Evolutionary conservation across 352 stramenopile species (phyloP), one percentile per base, ranked within the genome.

Genomic region (Phytopythium montanum): DNA sequence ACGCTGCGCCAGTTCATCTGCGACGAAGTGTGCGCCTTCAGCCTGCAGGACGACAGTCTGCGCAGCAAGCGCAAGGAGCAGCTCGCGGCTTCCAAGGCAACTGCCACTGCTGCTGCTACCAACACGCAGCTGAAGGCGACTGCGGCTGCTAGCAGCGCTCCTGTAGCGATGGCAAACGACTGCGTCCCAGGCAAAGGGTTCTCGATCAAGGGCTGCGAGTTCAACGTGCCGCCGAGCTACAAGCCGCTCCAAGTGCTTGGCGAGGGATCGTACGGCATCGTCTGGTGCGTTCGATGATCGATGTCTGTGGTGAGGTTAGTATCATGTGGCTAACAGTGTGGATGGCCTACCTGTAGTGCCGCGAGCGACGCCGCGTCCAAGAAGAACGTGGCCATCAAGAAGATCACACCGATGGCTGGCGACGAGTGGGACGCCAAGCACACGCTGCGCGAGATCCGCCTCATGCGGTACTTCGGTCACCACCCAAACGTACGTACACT

Each of bases 241-340:
- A 85, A 88, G 42, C 79, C 83, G 5, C 75, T 93, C 13, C 81
- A 97, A 58, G 82, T 94, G 28, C 75, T 98, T 0, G 92, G 90
- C 1, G 91, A 97, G 76, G 93, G 92, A 5, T 97, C 88, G 0
- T 98, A 98, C 64, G 93, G 94, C 23, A 88, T 98, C 33, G 93
- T 98, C 23, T 96, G 84, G 78, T 88, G 59, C 48, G 66, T 65
- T 5, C 19, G 2, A n/a, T 25, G 10, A 0, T 12, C 14, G 16
- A 2, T 8, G 9, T 21, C 38, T 3, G 51, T 39, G 38, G 44
- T 46, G 14, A 54, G 9, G 7, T 56, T 1, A 31, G 26, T 59
- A 41, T 57, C 77, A 7, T 25, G 5, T 0, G 10, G 8, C 48
- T 70, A 56, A 72, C 69, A 2, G 26, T 16, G 45, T 26, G 48